Evolutionary conservation across 768 basidiomycete species (phyloP).

Genomic region (Pisolithus tinctorius): DNA sequence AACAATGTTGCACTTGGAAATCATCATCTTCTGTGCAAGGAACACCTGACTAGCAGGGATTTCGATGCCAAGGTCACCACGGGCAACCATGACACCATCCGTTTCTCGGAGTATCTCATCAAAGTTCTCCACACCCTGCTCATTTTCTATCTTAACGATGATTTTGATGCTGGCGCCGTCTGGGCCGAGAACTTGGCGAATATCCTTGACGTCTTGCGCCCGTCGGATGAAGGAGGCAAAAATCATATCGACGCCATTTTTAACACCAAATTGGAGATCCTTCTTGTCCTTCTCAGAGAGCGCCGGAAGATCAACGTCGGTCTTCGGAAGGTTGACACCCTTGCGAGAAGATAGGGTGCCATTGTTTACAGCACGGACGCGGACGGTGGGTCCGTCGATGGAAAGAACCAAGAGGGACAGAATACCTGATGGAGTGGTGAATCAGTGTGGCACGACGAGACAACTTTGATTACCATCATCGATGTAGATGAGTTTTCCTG

Average conservation of each 20-base stretch:
- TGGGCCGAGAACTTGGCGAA: slow-evolving; percentile 88
- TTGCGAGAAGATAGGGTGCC: slow-evolving; percentile 93
- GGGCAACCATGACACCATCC: slow-evolving; percentile 99
- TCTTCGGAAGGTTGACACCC: slow-evolving; percentile 99
- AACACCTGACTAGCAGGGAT: slow-evolving; percentile 99
- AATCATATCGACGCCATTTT: slow-evolving; percentile 98
- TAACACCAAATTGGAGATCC: slow-evolving; percentile 90
- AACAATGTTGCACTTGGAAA: slow-evolving; percentile 95
- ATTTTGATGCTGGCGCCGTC: slow-evolving; percentile 97
- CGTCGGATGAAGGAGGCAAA: slow-evolving; percentile 99
- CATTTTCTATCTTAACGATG: slow-evolving; percentile 99
- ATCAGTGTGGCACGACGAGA: background rate
- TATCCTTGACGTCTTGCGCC: slow-evolving; percentile 89
- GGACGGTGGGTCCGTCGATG: slow-evolving; percentile 75
- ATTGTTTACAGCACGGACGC: slow-evolving; percentile 84
- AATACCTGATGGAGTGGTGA: slow-evolving; percentile 42
- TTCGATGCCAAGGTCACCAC: slow-evolving; percentile 98
- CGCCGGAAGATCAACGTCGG: slow-evolving; percentile 93
- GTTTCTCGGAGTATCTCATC: slow-evolving; percentile 94
- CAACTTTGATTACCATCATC: slow-evolving; percentile 67
- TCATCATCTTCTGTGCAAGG: slow-evolving; percentile 99
- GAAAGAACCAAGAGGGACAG: slow-evolving; percentile 88
- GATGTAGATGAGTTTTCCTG: slow-evolving; percentile 96
- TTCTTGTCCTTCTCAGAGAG: slow-evolving; percentile 98
- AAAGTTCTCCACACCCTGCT: slow-evolving; percentile 98